These are phyloP conservation scores for Solanum piurae DNA, from an alignment of 257 asterid species.

Conservation along the genomic window DNA sequence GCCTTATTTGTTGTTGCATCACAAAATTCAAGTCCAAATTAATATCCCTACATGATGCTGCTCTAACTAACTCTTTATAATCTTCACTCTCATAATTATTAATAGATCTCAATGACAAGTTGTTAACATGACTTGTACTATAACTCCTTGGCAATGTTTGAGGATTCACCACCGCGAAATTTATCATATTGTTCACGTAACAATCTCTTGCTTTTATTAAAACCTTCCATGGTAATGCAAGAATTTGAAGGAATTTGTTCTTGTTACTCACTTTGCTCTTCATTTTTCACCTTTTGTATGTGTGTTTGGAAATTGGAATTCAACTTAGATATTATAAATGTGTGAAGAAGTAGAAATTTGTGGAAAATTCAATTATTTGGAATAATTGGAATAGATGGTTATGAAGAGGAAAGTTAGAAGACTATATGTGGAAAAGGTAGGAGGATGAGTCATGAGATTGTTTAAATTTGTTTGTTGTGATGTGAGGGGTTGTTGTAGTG, in stretches of 20 bases:
- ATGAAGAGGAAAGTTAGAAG: background rate
- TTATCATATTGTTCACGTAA: background rate
- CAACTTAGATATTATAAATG: background rate
- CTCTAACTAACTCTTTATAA: background rate
- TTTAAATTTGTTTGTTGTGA: background rate
- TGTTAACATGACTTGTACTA: no score
- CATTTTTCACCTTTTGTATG: background rate
- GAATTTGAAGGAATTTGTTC: background rate
- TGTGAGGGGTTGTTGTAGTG: background rate
- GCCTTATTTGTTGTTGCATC: conserved; percentile 4
- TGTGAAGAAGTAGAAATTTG: background rate
- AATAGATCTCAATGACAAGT: no score
- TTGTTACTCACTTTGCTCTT: background rate
- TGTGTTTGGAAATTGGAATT: background rate
- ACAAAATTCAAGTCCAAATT: conserved; percentile 15
- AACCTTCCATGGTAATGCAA: background rate
- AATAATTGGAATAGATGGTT: background rate
- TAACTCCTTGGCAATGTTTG: background rate
- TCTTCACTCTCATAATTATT: background rate
- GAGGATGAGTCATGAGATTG: background rate
- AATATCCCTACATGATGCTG: background rate
- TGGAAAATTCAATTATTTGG: background rate
- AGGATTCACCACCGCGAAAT: background rate
- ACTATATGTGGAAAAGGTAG: background rate
- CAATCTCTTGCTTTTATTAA: background rate